phyloP scores from a whole-genome alignment of 1,284 basidiomycete species.

The Boletus hoseneyae region DNA sequence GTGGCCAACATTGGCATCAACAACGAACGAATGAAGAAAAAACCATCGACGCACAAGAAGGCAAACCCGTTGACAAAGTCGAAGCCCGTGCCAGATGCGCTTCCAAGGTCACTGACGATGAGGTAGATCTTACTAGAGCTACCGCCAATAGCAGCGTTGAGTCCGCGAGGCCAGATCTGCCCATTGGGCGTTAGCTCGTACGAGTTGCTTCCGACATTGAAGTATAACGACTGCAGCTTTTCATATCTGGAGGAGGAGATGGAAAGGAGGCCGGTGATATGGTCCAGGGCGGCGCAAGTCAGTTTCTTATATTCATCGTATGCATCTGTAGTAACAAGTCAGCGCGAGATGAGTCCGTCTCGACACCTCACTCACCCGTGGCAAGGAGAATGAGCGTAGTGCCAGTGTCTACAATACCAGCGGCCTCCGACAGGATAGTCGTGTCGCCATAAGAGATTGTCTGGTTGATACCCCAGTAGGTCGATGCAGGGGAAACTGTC shows the following conservation, averaged over 20 bases:
- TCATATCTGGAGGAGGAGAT: background rate
- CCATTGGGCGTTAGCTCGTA: too few species aligned
- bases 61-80: conserved; percentile 15
- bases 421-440: too few species aligned
- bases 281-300: background rate
- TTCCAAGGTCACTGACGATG: background rate
- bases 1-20: background rate
- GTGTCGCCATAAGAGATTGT: too few species aligned
- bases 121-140: background rate
- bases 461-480: too few species aligned
- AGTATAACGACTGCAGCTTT: background rate
- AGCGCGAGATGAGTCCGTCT: background rate
- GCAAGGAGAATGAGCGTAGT: background rate
- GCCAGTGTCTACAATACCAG: too few species aligned
- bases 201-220: background rate
- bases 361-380: background rate
- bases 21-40: background rate
- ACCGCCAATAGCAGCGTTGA: background rate
- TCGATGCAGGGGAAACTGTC: background rate
- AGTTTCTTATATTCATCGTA: background rate
- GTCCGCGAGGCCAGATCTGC: too few species aligned
- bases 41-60: background rate
- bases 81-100: conserved; percentile 39
- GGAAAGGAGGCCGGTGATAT: background rate
- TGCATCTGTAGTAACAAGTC: background rate